Base-by-base conservation (phyloP, 495 filamentous ascomycete species). In the Extremus antarcticus region DNA sequence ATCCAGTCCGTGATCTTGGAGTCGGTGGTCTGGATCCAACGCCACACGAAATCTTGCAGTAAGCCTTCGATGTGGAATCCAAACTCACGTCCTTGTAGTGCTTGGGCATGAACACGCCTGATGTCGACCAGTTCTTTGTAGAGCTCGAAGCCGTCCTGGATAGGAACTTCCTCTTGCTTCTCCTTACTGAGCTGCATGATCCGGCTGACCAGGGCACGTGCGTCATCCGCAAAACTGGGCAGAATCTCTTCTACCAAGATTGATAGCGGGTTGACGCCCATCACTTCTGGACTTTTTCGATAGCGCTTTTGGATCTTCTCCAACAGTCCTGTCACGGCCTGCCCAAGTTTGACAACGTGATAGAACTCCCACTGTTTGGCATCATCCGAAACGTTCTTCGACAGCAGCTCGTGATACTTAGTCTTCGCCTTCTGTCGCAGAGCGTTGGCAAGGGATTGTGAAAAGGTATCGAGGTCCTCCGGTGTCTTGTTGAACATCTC, bases 291-390 rank as follows among this genome's bases (percentile, higher is more conserved):
- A 56, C 86, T 94, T 56, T 86, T 90, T 54, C 79, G 78, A 68
- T 91, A 99, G 21, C 94, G 81, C 69, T 95, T 97, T 70, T 88
- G 83, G 57, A 95, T 91, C 67, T 81, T 88, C 58, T 90, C 80
- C 23, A 82, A 84, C 22, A 95, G 76, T 58, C 84, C 86, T 10
- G 87, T 80, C 2, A 96, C 86, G 0, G 84, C 78, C 65, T 94
- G 86, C 20, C 88, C 88, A 40, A 97, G 80, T 58, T 90, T 78
- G 51, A 95, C 85, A 47, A 97, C 82, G 68, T 96, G 83, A 53
- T 77, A 85, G 61, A 90, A 85, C 57, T 92, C 78, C 87, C 92
- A 94, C 38, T 85, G 77, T 53, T 86, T 78, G 58, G 84, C 79
- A 51, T 83, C 80, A 16, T 82, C 76, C 9, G 88, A 87, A 2